phyloP scores from a whole-genome alignment of 495 filamentous ascomycete genomes.

The Melanomma pulvis-pyrius region DNA sequence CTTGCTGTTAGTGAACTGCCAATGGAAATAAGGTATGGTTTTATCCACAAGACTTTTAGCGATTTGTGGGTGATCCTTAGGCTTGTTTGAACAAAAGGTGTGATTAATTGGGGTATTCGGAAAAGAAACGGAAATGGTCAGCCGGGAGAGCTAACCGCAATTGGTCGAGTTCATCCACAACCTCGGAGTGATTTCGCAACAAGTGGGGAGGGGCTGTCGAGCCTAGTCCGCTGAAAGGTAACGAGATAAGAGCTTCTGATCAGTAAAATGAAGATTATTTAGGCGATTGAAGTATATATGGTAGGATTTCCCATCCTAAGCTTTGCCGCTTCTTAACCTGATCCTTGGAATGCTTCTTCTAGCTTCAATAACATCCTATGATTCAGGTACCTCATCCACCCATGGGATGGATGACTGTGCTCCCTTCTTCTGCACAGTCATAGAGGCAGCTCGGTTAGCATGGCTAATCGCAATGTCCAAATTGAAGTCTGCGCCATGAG shows the following conservation, averaged over 20 bases:
- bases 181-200: neutral
- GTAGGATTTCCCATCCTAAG: neutral
- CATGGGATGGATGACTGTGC: slow-evolving; percentile 91
- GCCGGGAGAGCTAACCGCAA: neutral
- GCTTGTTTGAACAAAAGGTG: neutral
- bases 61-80: neutral
- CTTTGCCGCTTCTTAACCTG: neutral
- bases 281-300: no score
- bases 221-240: no score
- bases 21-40: neutral
- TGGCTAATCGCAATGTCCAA: slow-evolving; percentile 56
- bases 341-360: neutral
- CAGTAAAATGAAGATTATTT: no score
- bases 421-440: slow-evolving; percentile 74
- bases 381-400: slow-evolving; percentile 66
- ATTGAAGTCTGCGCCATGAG: slow-evolving; percentile 51
- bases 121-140: slow-evolving; percentile 12
- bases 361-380: neutral
- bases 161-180: neutral
- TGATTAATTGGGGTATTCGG: neutral
- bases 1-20: neutral
- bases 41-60: neutral
- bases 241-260: no score
- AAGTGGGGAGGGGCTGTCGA: no score
- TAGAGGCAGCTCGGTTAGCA: slow-evolving; percentile 74